Percentiles rank a stretch among this genome's conserved stretches.
phyloP scores from a whole-genome alignment of 2,329 filamentous ascomycete genomes.

The Dothiorella sarmentorum region DNA sequence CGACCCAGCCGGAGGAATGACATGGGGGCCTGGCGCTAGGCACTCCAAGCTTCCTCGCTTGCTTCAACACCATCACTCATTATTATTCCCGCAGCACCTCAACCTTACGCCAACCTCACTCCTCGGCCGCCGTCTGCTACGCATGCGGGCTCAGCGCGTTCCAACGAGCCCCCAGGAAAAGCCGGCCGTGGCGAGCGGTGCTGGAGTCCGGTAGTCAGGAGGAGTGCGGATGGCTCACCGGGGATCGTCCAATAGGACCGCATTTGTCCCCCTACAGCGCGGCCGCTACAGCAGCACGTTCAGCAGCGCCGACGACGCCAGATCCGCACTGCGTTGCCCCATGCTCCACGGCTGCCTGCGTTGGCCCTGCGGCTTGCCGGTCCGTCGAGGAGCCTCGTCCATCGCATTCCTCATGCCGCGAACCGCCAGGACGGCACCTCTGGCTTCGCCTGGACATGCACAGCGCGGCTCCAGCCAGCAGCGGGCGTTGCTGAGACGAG shows the following conservation, averaged over 20 bases:
- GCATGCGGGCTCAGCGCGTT: too few species aligned
- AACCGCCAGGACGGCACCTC: not conserved
- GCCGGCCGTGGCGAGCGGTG: not conserved
- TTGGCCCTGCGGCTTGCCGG: not conserved
- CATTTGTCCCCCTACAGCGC: constrained; percentile 3
- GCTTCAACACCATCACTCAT: constrained; percentile 1
- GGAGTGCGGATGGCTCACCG: constrained; percentile 6
- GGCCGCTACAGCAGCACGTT: constrained; percentile 3
- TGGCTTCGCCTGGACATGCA: constrained; percentile 3
- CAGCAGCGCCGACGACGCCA: not conserved
- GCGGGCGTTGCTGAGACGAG: constrained; percentile 11
- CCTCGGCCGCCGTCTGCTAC: not conserved
- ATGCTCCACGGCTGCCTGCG: not conserved
- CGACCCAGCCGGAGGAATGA: constrained; percentile 5
- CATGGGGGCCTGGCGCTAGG: constrained; percentile 16
- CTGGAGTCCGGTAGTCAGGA: not conserved
- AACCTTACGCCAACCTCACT: constrained; percentile 14
- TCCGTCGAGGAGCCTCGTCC: not conserved
- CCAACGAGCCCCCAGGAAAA: too few species aligned
- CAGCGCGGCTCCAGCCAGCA: not conserved
- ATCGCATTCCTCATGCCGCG: constrained; percentile 13
- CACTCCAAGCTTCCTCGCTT: constrained; percentile 17
- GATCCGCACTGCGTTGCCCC: constrained; percentile 3
- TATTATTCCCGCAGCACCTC: constrained; percentile 3
- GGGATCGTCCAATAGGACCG: constrained; percentile 14